phyloP scores from a whole-genome alignment of 192 early-diverging fungal genomes.

The Funneliformis mosseae region DNA sequence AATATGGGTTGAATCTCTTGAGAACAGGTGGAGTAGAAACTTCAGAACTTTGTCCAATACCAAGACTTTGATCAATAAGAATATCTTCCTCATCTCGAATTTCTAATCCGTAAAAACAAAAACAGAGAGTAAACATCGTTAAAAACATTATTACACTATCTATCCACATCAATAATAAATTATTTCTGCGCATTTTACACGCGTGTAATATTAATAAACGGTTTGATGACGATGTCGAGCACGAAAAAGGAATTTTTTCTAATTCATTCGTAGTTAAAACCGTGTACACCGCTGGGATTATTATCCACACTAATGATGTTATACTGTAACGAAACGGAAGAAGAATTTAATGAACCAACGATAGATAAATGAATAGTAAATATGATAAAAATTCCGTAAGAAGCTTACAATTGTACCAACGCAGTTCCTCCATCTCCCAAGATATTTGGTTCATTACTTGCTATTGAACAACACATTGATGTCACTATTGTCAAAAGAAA shows the following conservation, averaged over 20 bases:
- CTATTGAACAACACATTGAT: not conserved
- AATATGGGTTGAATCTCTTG: not conserved
- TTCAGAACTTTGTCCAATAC: not conserved
- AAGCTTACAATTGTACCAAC: not conserved
- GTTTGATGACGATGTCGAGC: not conserved
- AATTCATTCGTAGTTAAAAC: not conserved
- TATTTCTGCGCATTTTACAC: not conserved
- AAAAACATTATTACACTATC: not conserved
- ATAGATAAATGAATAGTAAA: not conserved
- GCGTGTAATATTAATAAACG: not conserved
- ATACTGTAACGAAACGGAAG: not conserved
- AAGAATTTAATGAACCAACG: not conserved
- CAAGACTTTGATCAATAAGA: not conserved
- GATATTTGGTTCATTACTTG: not conserved
- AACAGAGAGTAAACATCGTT: not conserved
- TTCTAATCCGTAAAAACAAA: not conserved
- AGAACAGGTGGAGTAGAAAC: not conserved
- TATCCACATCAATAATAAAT: not conserved
- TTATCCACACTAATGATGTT: not conserved
- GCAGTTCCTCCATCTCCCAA: not conserved
- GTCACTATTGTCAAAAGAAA: not conserved
- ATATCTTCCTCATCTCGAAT: not conserved
- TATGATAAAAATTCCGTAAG: not conserved
- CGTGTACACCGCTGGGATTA: not conserved
- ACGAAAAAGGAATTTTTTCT: not conserved